phyloP scores from a whole-genome alignment of 2,329 filamentous ascomycete species.

The Escovopsis sp. region DNA sequence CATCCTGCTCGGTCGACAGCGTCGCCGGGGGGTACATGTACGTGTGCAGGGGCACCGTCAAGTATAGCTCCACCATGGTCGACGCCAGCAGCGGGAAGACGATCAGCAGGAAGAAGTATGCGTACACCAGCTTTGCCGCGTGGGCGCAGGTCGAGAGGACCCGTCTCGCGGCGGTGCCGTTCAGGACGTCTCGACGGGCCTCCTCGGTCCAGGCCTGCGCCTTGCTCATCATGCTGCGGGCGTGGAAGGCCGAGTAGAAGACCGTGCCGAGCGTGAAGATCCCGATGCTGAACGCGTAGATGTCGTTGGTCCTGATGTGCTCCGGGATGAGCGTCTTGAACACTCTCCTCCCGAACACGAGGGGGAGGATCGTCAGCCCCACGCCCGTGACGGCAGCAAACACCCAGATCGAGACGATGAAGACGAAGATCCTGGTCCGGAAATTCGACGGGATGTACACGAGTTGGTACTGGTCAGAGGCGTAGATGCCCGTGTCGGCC shows the following conservation, averaged over 20 bases:
- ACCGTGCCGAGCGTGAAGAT: slow-evolving; percentile 63
- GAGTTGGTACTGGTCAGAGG: slow-evolving; percentile 48
- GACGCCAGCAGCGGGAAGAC: slow-evolving; percentile 71
- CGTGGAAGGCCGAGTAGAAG: slow-evolving; percentile 45
- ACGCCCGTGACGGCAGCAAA: slow-evolving; percentile 85
- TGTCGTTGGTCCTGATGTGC: slow-evolving; percentile 71
- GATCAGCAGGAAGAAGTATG: slow-evolving; percentile 60
- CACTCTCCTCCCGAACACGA: slow-evolving; percentile 69
- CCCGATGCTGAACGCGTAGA: slow-evolving; percentile 89
- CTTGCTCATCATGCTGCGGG: slow-evolving; percentile 23
- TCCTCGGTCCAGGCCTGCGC: slow-evolving; percentile 16
- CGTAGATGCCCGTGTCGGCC: slow-evolving; percentile 33
- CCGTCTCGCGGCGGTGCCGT: slow-evolving; percentile 10
- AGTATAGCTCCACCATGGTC: slow-evolving; percentile 71
- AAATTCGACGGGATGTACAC: slow-evolving; percentile 82
- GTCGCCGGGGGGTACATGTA: slow-evolving; percentile 40
- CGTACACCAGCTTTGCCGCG: slow-evolving; percentile 47
- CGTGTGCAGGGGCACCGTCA: slow-evolving; percentile 75
- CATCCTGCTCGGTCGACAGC: slow-evolving; percentile 12
- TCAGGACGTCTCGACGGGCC: slow-evolving; percentile 10
- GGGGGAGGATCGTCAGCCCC: slow-evolving; percentile 68
- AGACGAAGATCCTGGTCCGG: slow-evolving; percentile 61
- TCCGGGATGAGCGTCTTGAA: slow-evolving; percentile 59
- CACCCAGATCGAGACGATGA: slow-evolving; percentile 82
- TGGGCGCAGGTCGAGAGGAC: slow-evolving; percentile 16